Evolutionary conservation across 208 protist species (phyloP), one percentile per base, ranked within the genome.

Genomic region (Crithidia brevicula): DNA sequence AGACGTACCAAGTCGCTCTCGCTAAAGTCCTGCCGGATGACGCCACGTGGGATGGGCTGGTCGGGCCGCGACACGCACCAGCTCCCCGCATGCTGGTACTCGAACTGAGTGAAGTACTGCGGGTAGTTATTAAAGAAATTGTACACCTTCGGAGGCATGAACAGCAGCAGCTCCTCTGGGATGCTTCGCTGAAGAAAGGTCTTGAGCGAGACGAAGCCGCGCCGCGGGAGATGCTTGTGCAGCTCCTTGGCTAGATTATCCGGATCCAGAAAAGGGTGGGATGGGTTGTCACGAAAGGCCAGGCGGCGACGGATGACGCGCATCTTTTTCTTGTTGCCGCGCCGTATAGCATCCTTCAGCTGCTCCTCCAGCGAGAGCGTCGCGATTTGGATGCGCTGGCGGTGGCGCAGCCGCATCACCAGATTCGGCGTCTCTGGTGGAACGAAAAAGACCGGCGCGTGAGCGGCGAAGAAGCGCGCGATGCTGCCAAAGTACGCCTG

Each of bases 211-310:
- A 92, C 81, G 49, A 91, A 88, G 23, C 92, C 89, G 28, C 77
- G 83, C 10, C 77, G 79, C 9, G 92, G 92, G 18, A 97, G 78
- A 56, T 91, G 80, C 25, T 83, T 84, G 51, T 74, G 76, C 18
- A 97, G 57, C 74, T 95, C 89, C 36, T 83, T 86, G 9, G 88
- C 89, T n/a, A 97, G 81, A 62, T 95, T 95, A 51, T 94, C 92
- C 8, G 86, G 92, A 72, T 97, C 92, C 67, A 91, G 89, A 56
- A 97, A 83, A 15, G 92, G 88, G 72, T 95, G 85, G 1, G 83
- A 83, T 3, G 92, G 89, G 75, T 92, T 83, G 63, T 94, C 85
- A 42, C 83, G 77, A 50, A 97, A 93, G 52, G 88, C 86, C n/a
- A 95, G 92, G 22, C 83, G 85, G 5, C 92, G 85, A 6, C 92